A percentile compares a stretch with the other conserved stretches of the same genome.
Conservation (phyloP, 106 monocot genomes). For the Alisma plantagoaquatica region DNA sequence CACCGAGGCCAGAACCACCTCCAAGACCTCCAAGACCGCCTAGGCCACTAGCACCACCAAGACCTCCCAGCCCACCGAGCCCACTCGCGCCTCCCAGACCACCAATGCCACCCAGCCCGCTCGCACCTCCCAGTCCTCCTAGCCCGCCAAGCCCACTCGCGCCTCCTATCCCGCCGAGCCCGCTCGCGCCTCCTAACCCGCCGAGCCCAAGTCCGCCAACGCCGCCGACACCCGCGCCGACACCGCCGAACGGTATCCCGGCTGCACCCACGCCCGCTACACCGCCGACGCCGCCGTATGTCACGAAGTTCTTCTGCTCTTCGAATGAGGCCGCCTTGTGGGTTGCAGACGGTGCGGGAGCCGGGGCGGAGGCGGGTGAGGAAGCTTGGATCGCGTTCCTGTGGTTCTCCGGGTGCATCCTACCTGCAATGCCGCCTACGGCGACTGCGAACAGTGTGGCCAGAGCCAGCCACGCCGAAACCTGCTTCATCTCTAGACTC, state of each 20-base stretch:
- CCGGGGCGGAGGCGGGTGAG: too few species aligned
- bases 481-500: too few species aligned
- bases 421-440: too few species aligned
- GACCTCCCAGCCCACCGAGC: background rate
- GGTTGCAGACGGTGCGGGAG: too few species aligned
- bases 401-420: too few species aligned
- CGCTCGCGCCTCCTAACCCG: constrained; percentile 2
- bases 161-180: background rate
- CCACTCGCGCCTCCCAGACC: background rate
- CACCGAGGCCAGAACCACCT: background rate
- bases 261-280: constrained; percentile 8
- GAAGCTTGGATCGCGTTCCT: too few species aligned
- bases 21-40: background rate
- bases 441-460: too few species aligned
- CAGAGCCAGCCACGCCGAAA: too few species aligned
- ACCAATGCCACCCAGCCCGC: constrained; percentile 6
- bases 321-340: too few species aligned
- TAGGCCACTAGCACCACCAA: constrained; percentile 1
- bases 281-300: constrained; percentile 14
- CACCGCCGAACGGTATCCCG: constrained; percentile 6
- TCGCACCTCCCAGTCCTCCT: background rate
- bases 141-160: constrained; percentile 5
- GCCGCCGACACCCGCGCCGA: constrained; percentile 6
- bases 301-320: constrained; percentile 17
- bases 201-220: background rate